Evolutionary conservation across 805 yeast genomes (phyloP).

Genomic region (Ogataea haglerorum): DNA sequence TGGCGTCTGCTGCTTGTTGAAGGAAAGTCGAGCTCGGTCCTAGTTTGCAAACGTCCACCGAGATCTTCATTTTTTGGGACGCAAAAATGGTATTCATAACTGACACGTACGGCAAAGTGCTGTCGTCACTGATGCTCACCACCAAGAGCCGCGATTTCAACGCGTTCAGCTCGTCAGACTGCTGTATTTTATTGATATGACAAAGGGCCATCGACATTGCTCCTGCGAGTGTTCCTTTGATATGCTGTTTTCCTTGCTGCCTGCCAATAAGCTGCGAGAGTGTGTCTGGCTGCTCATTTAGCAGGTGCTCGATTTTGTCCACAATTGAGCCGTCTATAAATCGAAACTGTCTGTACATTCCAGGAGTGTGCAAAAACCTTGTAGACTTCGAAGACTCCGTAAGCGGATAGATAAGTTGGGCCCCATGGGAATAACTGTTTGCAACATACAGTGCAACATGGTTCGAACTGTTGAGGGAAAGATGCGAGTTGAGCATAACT

Average conservation of each 20-base stretch:
- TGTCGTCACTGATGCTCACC: conserved; percentile 67
- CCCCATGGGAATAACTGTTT: conserved; percentile 54
- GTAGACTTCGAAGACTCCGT: conserved; percentile 13
- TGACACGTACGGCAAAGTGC: conserved; percentile 79
- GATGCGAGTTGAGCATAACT: conserved; percentile 81
- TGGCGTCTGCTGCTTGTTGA: conserved; percentile 95
- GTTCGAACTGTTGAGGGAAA: conserved; percentile 80
- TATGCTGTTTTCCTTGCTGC: conserved; percentile 24
- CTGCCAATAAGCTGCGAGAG: conserved; percentile 20
- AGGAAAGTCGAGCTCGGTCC: conserved; percentile 71
- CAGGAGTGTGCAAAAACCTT: conserved; percentile 41
- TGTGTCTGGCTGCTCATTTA: conserved; percentile 33
- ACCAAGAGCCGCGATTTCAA: conserved; percentile 65
- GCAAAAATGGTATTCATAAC: conserved; percentile 95
- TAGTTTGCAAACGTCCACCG: conserved; percentile 87
- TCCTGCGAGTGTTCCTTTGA: conserved; percentile 59
- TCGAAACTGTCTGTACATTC: conserved; percentile 84
- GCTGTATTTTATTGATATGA: conserved; percentile 66
- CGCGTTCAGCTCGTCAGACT: conserved; percentile 42
- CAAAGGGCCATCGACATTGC: conserved; percentile 82
- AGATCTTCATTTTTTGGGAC: conserved; percentile 86
- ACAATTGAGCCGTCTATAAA: conserved; percentile 73
- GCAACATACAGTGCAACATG: conserved; percentile 78
- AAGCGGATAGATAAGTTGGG: conserved; percentile 67
- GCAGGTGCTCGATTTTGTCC: conserved; percentile 49